Evolutionary conservation across 2,329 filamentous ascomycete species (phyloP), one percentile per base, ranked within the genome.

Genomic region (Alternaria infectoria): DNA sequence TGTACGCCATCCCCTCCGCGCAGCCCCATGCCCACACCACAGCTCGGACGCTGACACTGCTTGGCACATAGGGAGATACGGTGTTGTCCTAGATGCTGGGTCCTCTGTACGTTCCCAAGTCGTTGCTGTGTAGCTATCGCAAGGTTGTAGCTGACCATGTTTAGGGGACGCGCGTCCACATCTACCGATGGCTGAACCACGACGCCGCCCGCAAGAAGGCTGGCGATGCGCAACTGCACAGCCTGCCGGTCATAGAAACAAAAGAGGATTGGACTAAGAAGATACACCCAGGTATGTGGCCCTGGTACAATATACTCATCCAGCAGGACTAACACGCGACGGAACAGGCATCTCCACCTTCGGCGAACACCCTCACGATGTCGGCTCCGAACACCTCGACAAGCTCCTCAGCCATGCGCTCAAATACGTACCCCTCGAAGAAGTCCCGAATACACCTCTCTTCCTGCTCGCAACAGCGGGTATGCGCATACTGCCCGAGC

Each of bases 381-480:
- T 99, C 49, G 96, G 96, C 6, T 86, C 87, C 3, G 91, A 96
- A 30, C 93, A 99, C 78, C 85, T 99, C 23, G 86, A 93, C 72
- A 82, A 87, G 49, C 87, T 99, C 23, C 85, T 98, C 69, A 87
- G 93, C 49, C 93, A 97, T 81, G 96, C 95, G 13, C 87, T 93
- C 68, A 85, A 90, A 30, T 85, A 93, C 62, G 90, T 99, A 21
- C 95, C 95, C 7, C 80, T 86, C 40, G 86, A 92, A 60, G 91
- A 93, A 71, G 87, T 96, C 52, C 83, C 89, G 65, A 89, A 96
- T 61, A 99, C 96, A 0, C 96, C 96, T 0, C 89, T 99, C 58
- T 99, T 97, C 79, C 85, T 99, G 54, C 93, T 99, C 81, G 96
- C 96, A 26, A 99, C 96, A 0, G 96, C 96, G 10, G 96, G 96